Evolutionary conservation across 768 basidiomycete genomes (phyloP).

Genomic region (Tricholoma matsutake): DNA sequence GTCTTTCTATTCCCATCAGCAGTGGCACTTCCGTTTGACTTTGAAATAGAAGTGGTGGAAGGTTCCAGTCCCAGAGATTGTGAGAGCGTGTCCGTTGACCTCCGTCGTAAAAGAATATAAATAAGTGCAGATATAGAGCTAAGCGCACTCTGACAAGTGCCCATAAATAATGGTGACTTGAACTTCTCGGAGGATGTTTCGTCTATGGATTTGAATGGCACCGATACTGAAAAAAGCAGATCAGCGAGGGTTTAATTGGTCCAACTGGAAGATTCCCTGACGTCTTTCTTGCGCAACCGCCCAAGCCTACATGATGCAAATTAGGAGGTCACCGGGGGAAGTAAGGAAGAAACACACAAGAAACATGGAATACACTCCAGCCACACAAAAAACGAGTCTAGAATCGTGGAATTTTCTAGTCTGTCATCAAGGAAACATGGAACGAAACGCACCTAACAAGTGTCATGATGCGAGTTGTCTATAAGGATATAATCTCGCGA

Average conservation of each 20-base stretch:
- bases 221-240: conserved; percentile 55
- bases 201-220: conserved; percentile 74
- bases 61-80: conserved; percentile 61
- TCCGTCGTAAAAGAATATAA: conserved; percentile 68
- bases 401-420: neutral
- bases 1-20: conserved; percentile 27
- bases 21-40: conserved; percentile 17
- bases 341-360: conserved; percentile 49
- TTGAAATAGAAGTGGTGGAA: conserved; percentile 7
- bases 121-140: conserved; percentile 73
- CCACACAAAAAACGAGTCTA: conserved; percentile 73
- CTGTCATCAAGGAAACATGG: neutral
- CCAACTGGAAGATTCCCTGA: conserved; percentile 33
- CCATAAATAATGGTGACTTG: conserved; percentile 81
- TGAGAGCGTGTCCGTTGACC: conserved; percentile 46
- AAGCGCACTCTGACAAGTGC: conserved; percentile 79
- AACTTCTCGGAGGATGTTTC: conserved; percentile 67
- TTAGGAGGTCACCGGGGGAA: conserved; percentile 4
- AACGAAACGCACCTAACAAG: conserved; percentile 19
- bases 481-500: conserved; percentile 3
- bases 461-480: conserved; percentile 17
- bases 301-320: conserved; percentile 57
- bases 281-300: conserved; percentile 93
- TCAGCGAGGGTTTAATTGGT: neutral
- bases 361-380: conserved; percentile 93